Evolutionary conservation across 345 rosid species (phyloP).

Genomic region (Turritis glabra): DNA sequence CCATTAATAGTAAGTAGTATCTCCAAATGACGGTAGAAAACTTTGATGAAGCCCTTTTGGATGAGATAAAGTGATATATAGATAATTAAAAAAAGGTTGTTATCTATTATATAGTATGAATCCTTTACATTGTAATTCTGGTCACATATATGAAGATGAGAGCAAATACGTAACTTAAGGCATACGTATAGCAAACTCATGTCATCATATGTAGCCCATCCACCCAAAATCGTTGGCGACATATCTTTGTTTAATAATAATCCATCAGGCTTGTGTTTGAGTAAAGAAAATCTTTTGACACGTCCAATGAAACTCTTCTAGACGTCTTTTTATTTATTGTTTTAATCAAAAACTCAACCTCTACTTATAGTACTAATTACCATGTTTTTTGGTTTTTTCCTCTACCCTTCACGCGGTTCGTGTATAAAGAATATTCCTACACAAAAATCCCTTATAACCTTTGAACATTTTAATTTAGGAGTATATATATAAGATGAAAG

Average conservation of each 20-base stretch:
- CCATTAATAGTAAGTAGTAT: background rate
- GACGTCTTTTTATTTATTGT: constrained; percentile 27
- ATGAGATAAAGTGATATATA: background rate
- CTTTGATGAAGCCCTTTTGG: background rate
- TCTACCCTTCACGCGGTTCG: background rate
- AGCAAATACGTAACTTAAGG: constrained; percentile 29
- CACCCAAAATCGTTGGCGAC: constrained; percentile 23
- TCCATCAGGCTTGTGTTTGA: constrained; percentile 34
- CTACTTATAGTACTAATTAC: constrained; percentile 19
- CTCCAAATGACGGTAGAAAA: background rate
- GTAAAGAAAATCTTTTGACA: constrained; percentile 40
- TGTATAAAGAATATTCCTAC: constrained; percentile 18
- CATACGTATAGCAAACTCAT: constrained; percentile 23
- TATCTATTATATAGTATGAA: background rate
- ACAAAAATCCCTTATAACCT: constrained; percentile 9
- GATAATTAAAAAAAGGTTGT: background rate
- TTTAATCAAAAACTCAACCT: constrained; percentile 39
- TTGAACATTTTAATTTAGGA: constrained; percentile 18
- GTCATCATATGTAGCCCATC: constrained; percentile 15
- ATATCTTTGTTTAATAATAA: constrained; percentile 20
- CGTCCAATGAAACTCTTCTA: constrained; percentile 52
- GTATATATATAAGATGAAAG: constrained; percentile 44
- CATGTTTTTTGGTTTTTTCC: constrained; percentile 13
- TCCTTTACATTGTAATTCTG: constrained; percentile 18
- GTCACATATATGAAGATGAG: constrained; percentile 22